Base-by-base conservation (phyloP, 2,329 filamentous ascomycete species). In the Ascosphaera apis region DNA sequence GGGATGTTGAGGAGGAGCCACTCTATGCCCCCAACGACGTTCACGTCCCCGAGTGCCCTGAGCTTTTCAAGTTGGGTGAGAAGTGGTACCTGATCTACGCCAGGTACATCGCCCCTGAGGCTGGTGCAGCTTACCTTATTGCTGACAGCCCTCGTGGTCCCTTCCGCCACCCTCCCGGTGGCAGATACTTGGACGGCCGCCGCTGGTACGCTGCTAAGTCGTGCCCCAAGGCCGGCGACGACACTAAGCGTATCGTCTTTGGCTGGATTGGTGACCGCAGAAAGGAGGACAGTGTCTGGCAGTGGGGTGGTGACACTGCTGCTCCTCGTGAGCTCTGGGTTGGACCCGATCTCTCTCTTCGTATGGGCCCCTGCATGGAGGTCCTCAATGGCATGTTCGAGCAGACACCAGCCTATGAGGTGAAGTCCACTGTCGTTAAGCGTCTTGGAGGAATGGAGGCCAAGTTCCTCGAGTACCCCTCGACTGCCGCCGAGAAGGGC, bases 121-220 rank as follows among this genome's bases (percentile, higher is more conserved):
- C 53, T 7, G 53, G 53, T 11, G 54, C 53, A 2, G 51, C 54
- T 1, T 56, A 56, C 37, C 47, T 50, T 16, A 42, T 55, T 9
- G 50, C 48, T n/a, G 51, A 54, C 33, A 46, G 44, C 1, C 51
- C 53, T 7, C 39, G 47, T 5, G 53, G 53, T 1, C 53, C 53
- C 4, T 56, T 54, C 39, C 49, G 53, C 6, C 42, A 51, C 3
- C 53, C 53, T 3, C 6, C 6, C 16, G 53, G 50, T 1, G 43
- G 48, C 32, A 52, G 53, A 11, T 43, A 53, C 2, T 44, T 56
- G 0, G 53, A 56, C 19, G 53, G 50, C 3, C 46, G 53, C 3
- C 43, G 53, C 13, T 56, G 52, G 51, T 55, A 56, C 31, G 53
- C 52, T 3, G 53, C 52, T 9, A 54, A 54, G 40, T 56, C 33